These are phyloP conservation scores for Pestalotiopsis sp. DNA, from an alignment of 2,329 filamentous ascomycete genomes.

Conservation along the genomic window DNA sequence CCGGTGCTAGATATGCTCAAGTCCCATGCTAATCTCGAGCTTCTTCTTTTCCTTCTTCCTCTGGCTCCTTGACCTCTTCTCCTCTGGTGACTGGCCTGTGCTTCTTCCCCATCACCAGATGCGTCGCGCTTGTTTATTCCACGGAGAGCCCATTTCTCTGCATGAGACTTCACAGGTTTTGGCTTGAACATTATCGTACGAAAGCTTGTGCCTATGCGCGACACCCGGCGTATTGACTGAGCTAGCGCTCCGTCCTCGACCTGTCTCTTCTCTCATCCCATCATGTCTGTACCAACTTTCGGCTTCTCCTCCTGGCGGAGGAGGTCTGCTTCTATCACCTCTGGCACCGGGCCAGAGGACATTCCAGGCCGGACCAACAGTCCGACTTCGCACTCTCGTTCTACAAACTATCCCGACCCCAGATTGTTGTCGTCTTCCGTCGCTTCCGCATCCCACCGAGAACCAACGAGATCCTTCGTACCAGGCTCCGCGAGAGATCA, in stretches of 20 bases:
- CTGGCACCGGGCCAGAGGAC: conserved; percentile 33
- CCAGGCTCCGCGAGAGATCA: conserved; percentile 65
- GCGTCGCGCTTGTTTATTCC: neutral
- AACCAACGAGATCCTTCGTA: conserved; percentile 73
- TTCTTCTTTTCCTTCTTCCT: neutral
- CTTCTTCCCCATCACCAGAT: neutral
- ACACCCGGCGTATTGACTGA: neutral
- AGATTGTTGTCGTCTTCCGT: conserved; percentile 36
- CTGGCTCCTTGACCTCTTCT: neutral
- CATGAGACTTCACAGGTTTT: neutral
- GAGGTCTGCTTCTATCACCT: conserved; percentile 37
- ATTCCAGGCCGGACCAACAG: conserved; percentile 28
- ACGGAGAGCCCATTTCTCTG: neutral
- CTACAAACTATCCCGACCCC: conserved; percentile 20
- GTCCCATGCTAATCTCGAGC: conserved; percentile 6
- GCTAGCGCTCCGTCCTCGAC: conserved; percentile 2
- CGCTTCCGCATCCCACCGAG: conserved; percentile 50
- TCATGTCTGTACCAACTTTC: conserved; percentile 50
- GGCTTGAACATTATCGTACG: neutral
- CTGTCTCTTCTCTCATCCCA: neutral
- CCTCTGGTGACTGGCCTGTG: neutral
- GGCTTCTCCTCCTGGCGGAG: conserved; percentile 53
- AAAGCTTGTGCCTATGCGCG: conserved; percentile 4
- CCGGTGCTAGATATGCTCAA: conserved; percentile 5
- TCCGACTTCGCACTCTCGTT: conserved; percentile 21